These are phyloP conservation scores for Posidonia australis DNA, from an alignment of 106 monocot species.

Conservation along the genomic window DNA sequence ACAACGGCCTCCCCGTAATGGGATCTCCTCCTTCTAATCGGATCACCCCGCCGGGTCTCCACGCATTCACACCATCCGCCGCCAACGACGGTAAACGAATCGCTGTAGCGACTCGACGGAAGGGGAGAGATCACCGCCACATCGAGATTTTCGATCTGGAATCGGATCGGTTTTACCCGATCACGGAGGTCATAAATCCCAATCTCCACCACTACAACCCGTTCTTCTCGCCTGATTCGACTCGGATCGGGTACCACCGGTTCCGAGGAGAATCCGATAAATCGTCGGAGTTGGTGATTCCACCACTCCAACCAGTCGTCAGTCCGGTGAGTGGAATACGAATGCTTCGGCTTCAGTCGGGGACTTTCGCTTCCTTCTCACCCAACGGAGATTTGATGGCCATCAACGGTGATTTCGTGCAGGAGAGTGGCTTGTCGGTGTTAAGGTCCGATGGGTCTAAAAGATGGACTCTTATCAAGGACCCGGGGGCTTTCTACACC, in stretches of 20 bases:
- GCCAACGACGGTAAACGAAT: constrained; percentile 38
- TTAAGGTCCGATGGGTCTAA: constrained; percentile 57
- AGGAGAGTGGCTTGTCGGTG: constrained; percentile 12
- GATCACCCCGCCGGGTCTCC: constrained; percentile 71
- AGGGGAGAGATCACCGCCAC: constrained; percentile 34
- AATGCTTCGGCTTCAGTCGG: constrained; percentile 7
- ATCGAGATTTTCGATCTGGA: constrained; percentile 81
- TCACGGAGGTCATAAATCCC: constrained; percentile 53
- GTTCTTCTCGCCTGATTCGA: constrained; percentile 52
- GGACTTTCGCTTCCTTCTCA: constrained; percentile 21
- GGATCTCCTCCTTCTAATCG: constrained; percentile 13
- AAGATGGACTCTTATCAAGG: constrained; percentile 36
- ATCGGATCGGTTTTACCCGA: constrained; percentile 26
- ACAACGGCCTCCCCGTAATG: neutral
- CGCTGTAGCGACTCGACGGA: constrained; percentile 69
- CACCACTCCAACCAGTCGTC: neutral
- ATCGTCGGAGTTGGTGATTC: constrained; percentile 15
- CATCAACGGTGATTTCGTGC: constrained; percentile 10
- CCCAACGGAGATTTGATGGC: constrained; percentile 13
- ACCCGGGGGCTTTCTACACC: constrained; percentile 45
- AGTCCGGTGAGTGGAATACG: neutral
- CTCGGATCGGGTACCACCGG: constrained; percentile 66
- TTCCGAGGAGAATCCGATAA: constrained; percentile 45
- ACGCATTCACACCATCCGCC: constrained; percentile 75
- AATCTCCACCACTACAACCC: constrained; percentile 83